These are phyloP conservation scores for Kappamyces sp. DNA, from an alignment of 192 early-diverging fungal species.

Conservation along the genomic window DNA sequence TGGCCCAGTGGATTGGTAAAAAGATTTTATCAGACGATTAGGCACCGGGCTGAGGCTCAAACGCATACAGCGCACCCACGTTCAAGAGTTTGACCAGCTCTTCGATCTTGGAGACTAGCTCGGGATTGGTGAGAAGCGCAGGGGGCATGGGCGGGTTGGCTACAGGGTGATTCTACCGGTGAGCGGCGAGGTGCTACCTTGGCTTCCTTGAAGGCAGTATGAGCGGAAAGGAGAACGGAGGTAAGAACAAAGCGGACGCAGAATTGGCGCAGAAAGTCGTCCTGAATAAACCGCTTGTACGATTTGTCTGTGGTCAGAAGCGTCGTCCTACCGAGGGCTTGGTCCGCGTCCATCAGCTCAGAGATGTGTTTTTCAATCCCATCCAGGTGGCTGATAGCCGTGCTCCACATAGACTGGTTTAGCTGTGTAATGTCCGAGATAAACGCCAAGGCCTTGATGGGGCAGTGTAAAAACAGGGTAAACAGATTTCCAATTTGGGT, in stretches of 20 bases:
- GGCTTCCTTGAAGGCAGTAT: constrained; percentile 56
- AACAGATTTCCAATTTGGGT: constrained; percentile 82
- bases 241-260: constrained; percentile 77
- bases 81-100: constrained; percentile 32
- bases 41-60: neutral
- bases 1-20: too few relatives aligned
- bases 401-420: constrained; percentile 61
- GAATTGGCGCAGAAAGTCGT: constrained; percentile 89
- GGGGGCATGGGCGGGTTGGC: constrained; percentile 60
- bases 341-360: constrained; percentile 28
- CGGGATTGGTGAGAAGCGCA: constrained; percentile 49
- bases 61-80: constrained; percentile 24
- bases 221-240: constrained; percentile 60
- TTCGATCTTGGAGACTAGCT: constrained; percentile 52
- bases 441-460: constrained; percentile 82
- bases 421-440: constrained; percentile 63
- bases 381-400: constrained; percentile 48
- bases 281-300: constrained; percentile 71
- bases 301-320: constrained; percentile 43
- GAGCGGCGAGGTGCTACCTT: constrained; percentile 30
- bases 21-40: too few relatives aligned
- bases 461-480: constrained; percentile 89
- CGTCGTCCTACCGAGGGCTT: constrained; percentile 21
- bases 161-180: constrained; percentile 55
- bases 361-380: constrained; percentile 29